phyloP scores from a whole-genome alignment of 441 rosid genomes.

The Daphne laureola region DNA sequence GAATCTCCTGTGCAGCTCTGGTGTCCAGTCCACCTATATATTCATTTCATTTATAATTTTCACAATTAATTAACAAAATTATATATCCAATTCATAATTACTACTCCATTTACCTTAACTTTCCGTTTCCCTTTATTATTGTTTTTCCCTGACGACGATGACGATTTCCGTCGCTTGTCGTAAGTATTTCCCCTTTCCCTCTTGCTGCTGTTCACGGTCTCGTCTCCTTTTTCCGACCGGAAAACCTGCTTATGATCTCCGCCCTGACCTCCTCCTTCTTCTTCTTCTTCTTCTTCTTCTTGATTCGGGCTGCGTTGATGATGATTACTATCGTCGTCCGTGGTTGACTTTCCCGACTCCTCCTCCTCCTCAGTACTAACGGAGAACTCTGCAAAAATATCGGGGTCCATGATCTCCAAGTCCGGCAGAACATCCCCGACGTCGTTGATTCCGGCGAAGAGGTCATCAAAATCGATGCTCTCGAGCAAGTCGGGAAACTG shows the following conservation, averaged over 20 bases:
- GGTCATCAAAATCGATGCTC: conserved; percentile 68
- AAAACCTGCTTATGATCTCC: conserved; percentile 12
- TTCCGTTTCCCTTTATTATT: conserved; percentile 59
- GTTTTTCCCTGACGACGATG: conserved; percentile 19
- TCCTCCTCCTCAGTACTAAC: conserved; percentile 47
- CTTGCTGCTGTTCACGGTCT: conserved; percentile 31
- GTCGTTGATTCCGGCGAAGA: conserved; percentile 48
- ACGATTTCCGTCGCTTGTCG: conserved; percentile 39
- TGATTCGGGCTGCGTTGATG: conserved; percentile 15
- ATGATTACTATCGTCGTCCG: conserved; percentile 19
- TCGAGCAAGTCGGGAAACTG: conserved; percentile 50
- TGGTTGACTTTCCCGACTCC: conserved; percentile 28
- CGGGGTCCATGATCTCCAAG: conserved; percentile 79
- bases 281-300: conserved; percentile 5
- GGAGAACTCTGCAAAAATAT: conserved; percentile 47
- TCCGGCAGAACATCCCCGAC: conserved; percentile 63
- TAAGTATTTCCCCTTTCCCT: conserved; percentile 27
- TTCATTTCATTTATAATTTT: too few relatives aligned
- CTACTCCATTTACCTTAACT: conserved; percentile 44
- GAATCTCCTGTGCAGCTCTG: conserved; percentile 84
- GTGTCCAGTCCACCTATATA: conserved; percentile 91
- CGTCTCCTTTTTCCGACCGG: conserved; percentile 36
- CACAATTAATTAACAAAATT: too few relatives aligned
- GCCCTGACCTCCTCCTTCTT: too few relatives aligned
- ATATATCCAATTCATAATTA: too few relatives aligned